Evolutionary conservation across 176 grass and related monocot genomes (phyloP).

Genomic region (Tillandsia leiboldiana): DNA sequence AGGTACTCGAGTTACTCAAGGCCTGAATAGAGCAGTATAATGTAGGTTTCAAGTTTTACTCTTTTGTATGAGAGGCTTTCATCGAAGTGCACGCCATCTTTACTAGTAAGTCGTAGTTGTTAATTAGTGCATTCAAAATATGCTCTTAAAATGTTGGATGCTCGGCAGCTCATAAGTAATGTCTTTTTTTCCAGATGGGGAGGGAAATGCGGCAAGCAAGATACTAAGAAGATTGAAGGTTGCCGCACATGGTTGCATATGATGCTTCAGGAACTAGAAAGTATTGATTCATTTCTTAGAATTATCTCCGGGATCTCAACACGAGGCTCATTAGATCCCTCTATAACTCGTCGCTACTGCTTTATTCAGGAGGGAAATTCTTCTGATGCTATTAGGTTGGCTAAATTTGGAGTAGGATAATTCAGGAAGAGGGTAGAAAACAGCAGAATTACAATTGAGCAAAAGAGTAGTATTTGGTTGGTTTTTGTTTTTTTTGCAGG

Average conservation of each 20-base stretch:
- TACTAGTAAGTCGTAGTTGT: constrained; percentile 3
- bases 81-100: not conserved
- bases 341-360: constrained; percentile 8
- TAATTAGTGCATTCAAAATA: not conserved
- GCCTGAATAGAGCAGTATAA: constrained; percentile 11
- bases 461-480: not conserved
- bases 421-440: constrained; percentile 1
- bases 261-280: not conserved
- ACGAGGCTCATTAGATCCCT: not conserved
- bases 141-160: constrained; percentile 10
- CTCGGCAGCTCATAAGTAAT: constrained; percentile 11
- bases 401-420: not conserved
- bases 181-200: not conserved
- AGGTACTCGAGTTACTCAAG: constrained; percentile 25
- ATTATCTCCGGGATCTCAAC: too few species aligned
- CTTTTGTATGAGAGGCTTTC: not conserved
- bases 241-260: not conserved
- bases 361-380: constrained; percentile 5
- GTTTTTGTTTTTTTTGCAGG: not conserved
- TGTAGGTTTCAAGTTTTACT: constrained; percentile 24
- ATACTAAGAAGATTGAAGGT: too few species aligned
- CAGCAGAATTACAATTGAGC: constrained; percentile 3
- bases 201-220: too few species aligned
- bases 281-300: too few species aligned
- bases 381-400: not conserved